These are phyloP conservation scores for Coprinopsis cinerea DNA, from an alignment of 768 basidiomycete species.

Conservation along the genomic window DNA sequence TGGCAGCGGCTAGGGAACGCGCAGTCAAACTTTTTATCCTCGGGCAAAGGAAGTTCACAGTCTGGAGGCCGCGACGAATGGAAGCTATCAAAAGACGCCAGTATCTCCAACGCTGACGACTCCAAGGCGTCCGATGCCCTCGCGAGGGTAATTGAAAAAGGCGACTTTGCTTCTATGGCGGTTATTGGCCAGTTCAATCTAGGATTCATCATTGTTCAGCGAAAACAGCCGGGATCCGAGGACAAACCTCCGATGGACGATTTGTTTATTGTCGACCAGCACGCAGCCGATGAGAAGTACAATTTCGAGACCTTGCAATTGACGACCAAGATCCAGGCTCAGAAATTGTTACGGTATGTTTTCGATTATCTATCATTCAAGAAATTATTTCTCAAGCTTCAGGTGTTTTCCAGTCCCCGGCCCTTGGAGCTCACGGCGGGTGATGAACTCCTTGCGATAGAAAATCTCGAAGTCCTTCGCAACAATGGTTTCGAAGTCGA, in stretches of 20 bases:
- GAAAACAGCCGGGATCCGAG: conserved; percentile 28
- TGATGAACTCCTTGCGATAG: conserved; percentile 82
- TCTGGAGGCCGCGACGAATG: neutral
- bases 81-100: conserved; percentile 30
- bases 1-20: conserved; percentile 4
- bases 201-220: conserved; percentile 86
- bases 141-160: conserved; percentile 79
- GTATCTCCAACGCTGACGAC: conserved; percentile 39
- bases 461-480: conserved; percentile 78
- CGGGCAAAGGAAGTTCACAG: neutral
- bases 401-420: conserved; percentile 52
- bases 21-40: neutral
- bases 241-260: conserved; percentile 54
- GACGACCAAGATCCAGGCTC: conserved; percentile 85
- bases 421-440: conserved; percentile 79
- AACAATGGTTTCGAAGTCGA: conserved; percentile 88
- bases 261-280: conserved; percentile 94
- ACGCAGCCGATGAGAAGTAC: conserved; percentile 97
- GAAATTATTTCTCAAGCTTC: conserved; percentile 1
- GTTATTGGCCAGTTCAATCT: conserved; percentile 93
- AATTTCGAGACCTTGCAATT: conserved; percentile 93
- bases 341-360: conserved; percentile 71
- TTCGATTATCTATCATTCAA: neutral
- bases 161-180: conserved; percentile 79
- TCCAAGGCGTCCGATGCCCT: conserved; percentile 59